phyloP scores from a whole-genome alignment of 495 filamentous ascomycete species.

The Trichoderma parareesei region DNA sequence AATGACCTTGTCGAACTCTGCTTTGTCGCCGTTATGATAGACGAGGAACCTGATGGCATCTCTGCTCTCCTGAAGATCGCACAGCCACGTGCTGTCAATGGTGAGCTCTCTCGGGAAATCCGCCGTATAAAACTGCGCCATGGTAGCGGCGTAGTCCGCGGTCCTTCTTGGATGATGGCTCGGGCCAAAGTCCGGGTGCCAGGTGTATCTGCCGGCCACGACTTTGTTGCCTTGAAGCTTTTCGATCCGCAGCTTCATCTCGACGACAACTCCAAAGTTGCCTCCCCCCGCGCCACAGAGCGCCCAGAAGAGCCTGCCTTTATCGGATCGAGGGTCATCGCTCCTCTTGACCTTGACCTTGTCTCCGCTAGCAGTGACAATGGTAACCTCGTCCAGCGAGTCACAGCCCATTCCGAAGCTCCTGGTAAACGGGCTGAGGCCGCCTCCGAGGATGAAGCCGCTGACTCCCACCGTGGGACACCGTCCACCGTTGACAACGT shows the following conservation, averaged over 20 bases:
- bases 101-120: conserved; percentile 14
- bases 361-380: conserved; percentile 40
- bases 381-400: conserved; percentile 34
- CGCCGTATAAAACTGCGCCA: not conserved
- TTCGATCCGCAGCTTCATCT: not conserved
- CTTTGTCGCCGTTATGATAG: not conserved
- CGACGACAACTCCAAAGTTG: conserved; percentile 2
- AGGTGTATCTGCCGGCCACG: not conserved
- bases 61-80: conserved; percentile 15
- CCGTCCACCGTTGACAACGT: conserved; percentile 37
- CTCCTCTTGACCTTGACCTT: conserved; percentile 35
- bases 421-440: conserved; percentile 39
- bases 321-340: conserved; percentile 27
- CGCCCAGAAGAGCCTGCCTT: conserved; percentile 51
- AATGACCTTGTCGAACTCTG: conserved; percentile 15
- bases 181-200: not conserved
- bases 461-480: conserved; percentile 43
- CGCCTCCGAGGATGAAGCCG: conserved; percentile 45
- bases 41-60: conserved; percentile 14
- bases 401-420: conserved; percentile 40
- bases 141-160: not conserved
- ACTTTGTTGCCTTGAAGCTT: not conserved
- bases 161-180: not conserved
- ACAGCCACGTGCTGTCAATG: conserved; percentile 24
- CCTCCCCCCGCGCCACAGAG: conserved; percentile 31